phyloP scores from a whole-genome alignment of 2,329 filamentous ascomycete species.

The Cercospora citrullina region DNA sequence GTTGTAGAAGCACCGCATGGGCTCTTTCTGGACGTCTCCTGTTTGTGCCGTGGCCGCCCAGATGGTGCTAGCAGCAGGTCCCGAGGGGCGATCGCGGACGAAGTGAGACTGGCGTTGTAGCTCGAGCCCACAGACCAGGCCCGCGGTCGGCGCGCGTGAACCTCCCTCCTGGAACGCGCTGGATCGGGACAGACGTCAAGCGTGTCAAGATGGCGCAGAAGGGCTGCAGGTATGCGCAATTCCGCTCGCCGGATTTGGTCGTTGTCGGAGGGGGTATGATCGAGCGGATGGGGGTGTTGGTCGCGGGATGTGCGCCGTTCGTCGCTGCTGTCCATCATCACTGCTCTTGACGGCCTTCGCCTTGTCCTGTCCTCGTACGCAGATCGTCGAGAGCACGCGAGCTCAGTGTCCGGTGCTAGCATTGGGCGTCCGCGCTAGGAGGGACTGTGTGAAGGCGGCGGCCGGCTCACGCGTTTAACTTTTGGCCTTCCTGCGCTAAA shows the following conservation, averaged over 20 bases:
- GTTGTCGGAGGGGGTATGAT: not conserved
- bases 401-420: not conserved
- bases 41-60: not conserved
- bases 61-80: not conserved
- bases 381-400: not conserved
- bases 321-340: not conserved
- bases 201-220: conserved; percentile 1
- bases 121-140: conserved; percentile 6
- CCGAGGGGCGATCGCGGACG: not conserved
- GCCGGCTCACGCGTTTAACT: not conserved
- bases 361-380: not conserved
- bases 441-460: not conserved
- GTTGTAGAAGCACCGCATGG: not conserved
- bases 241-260: not conserved
- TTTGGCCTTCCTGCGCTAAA: not conserved
- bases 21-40: not conserved
- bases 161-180: conserved; percentile 6
- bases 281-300: not conserved
- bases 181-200: not conserved
- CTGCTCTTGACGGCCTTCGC: not conserved
- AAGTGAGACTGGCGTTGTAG: not conserved
- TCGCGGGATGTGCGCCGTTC: not conserved
- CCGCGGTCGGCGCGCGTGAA: not conserved
- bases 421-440: not conserved
- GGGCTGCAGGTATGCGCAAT: not conserved